These are phyloP conservation scores for Polychaeton citri DNA, from an alignment of 2,329 filamentous ascomycete species.

Conservation along the genomic window DNA sequence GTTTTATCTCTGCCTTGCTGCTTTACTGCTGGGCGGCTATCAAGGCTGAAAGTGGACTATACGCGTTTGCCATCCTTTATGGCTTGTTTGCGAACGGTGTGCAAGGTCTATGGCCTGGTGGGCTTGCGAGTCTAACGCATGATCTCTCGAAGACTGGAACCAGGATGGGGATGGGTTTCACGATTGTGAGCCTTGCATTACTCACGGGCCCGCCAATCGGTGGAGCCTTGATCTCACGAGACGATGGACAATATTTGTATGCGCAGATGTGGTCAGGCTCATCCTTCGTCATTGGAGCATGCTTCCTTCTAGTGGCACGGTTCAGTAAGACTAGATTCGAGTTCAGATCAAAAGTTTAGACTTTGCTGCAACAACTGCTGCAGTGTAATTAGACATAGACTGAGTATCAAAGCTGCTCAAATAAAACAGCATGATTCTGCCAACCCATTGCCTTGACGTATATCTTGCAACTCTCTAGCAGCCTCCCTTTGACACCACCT, in stretches of 20 bases:
- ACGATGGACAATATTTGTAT: too few species aligned
- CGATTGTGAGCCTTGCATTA: conserved; percentile 25
- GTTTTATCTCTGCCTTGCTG: not conserved
- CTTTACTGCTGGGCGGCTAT: conserved; percentile 13
- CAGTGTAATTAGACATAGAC: too few species aligned
- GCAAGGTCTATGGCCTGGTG: conserved; percentile 28
- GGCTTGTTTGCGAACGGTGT: conserved; percentile 27
- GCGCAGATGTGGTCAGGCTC: too few species aligned
- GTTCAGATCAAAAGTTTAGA: too few species aligned
- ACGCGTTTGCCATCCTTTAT: conserved; percentile 27
- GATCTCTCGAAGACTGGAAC: conserved; percentile 29
- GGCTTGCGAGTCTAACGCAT: conserved; percentile 25
- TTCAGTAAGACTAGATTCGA: too few species aligned
- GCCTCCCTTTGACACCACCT: too few species aligned
- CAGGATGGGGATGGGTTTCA: conserved; percentile 30
- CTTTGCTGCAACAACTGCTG: too few species aligned
- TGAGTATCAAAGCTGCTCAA: too few species aligned
- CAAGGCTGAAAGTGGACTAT: conserved; percentile 18
- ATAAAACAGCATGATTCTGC: not conserved
- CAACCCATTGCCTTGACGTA: not conserved
- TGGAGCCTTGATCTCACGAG: too few species aligned
- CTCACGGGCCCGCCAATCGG: conserved; percentile 31
- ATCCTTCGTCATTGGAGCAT: too few species aligned
- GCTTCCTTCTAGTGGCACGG: too few species aligned
- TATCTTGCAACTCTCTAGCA: too few species aligned